These are phyloP conservation scores for Macrocybe gigantea DNA, from an alignment of 768 basidiomycete genomes.

Conservation along the genomic window DNA sequence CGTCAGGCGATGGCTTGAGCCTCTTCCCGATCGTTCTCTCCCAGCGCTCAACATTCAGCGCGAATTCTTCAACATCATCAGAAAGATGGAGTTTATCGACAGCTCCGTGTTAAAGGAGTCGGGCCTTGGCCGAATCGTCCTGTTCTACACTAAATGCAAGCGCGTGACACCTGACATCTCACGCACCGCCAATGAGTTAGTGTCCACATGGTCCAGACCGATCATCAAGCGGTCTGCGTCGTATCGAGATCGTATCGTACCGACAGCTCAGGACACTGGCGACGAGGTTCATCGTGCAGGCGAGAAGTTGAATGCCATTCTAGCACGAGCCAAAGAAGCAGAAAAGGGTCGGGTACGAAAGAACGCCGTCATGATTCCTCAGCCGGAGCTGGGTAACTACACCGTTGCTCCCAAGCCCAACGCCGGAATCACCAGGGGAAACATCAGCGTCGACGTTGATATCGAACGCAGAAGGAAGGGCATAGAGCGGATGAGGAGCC, in stretches of 20 bases:
- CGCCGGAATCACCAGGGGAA: slow-evolving; percentile 44
- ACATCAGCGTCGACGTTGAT: slow-evolving; percentile 64
- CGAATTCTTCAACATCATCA: slow-evolving; percentile 78
- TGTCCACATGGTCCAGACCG: slow-evolving; percentile 83
- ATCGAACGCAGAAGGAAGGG: slow-evolving; percentile 69
- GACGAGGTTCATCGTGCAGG: slow-evolving; percentile 26
- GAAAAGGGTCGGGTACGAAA: slow-evolving; percentile 67
- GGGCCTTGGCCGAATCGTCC: slow-evolving; percentile 78
- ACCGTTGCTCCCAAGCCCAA: slow-evolving; percentile 69
- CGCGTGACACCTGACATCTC: slow-evolving; percentile 77
- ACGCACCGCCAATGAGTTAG: slow-evolving; percentile 79
- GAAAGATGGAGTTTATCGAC: slow-evolving; percentile 92
- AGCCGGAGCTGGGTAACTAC: slow-evolving; percentile 69
- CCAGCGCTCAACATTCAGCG: slow-evolving; percentile 95
- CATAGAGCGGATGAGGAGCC: slow-evolving; percentile 61
- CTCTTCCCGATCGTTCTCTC: slow-evolving; percentile 85
- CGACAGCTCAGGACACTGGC: slow-evolving; percentile 38
- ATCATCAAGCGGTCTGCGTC: slow-evolving; percentile 87
- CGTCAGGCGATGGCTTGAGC: slow-evolving; percentile 89
- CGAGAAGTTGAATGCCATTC: slow-evolving; percentile 63
- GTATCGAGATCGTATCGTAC: slow-evolving; percentile 70
- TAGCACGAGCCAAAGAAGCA: slow-evolving; percentile 58
- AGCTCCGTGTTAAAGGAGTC: slow-evolving; percentile 86
- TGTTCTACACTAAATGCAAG: slow-evolving; percentile 96
- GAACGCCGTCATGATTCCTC: slow-evolving; percentile 82